Evolutionary conservation across 805 yeast species (phyloP).

Genomic region (Candida orba): DNA sequence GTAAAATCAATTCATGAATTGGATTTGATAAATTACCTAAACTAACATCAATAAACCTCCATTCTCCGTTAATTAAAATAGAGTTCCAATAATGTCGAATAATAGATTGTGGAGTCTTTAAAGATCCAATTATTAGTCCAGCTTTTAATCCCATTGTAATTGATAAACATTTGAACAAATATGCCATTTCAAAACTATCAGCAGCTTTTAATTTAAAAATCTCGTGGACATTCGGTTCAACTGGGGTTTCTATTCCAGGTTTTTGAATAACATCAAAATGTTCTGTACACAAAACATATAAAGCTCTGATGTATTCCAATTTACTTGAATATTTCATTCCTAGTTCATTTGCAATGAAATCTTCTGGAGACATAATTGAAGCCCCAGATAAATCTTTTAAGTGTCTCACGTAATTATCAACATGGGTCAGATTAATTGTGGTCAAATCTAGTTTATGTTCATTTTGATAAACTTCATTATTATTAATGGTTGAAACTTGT

Average conservation of each 20-base stretch:
- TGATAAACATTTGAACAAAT: slow-evolving; percentile 67
- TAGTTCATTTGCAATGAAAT: slow-evolving; percentile 46
- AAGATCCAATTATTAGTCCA: slow-evolving; percentile 74
- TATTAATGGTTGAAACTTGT: slow-evolving; percentile 36
- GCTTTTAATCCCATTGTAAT: slow-evolving; percentile 63
- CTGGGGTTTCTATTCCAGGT: slow-evolving; percentile 1
- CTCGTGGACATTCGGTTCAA: slow-evolving; percentile 32
- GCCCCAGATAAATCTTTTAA: slow-evolving; percentile 23
- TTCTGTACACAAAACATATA: slow-evolving; percentile 55
- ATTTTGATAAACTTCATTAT: slow-evolving; percentile 36
- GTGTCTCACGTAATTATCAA: slow-evolving; percentile 36
- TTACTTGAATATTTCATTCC: slow-evolving; percentile 45
- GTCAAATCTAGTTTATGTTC: slow-evolving; percentile 24
- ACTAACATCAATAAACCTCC: slow-evolving; percentile 71
- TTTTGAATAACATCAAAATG: slow-evolving; percentile 40
- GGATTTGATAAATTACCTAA: slow-evolving; percentile 56
- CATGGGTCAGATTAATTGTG: slow-evolving; percentile 30
- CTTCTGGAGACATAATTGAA: slow-evolving; percentile 41
- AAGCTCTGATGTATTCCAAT: slow-evolving; percentile 57
- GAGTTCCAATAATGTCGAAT: slow-evolving; percentile 89
- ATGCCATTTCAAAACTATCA: slow-evolving; percentile 65
- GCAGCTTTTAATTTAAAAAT: slow-evolving; percentile 45
- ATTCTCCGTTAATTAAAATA: slow-evolving; percentile 64
- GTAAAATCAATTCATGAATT: slow-evolving; percentile 33
- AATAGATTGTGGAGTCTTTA: slow-evolving; percentile 69